Conservation (phyloP, 2,329 filamentous ascomycete species). For the Diaporthe amygdali region DNA sequence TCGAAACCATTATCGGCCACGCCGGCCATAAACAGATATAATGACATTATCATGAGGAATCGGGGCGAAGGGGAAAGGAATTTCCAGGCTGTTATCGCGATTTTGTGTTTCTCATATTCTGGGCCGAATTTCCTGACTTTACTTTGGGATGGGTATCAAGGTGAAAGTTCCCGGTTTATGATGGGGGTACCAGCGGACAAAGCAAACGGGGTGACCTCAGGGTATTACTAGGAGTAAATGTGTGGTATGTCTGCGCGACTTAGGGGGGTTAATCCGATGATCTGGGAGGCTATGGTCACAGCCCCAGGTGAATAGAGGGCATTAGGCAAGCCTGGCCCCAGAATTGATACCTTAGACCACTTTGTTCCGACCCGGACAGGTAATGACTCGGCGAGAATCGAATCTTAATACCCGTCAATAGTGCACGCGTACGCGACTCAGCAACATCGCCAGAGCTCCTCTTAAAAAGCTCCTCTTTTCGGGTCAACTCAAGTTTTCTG, state of each 20-base stretch:
- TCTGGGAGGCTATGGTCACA: background rate
- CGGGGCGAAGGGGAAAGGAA: background rate
- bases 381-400: constrained; percentile 9
- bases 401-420: background rate
- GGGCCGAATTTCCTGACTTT: background rate
- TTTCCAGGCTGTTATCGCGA: background rate
- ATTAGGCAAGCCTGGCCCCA: background rate
- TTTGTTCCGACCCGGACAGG: background rate
- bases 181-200: background rate
- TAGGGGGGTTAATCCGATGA: background rate
- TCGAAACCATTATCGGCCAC: constrained; percentile 5
- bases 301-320: background rate
- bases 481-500: background rate
- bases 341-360: constrained; percentile 8
- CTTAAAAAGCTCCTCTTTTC: background rate
- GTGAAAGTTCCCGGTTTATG: background rate
- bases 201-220: background rate
- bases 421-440: background rate
- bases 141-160: background rate
- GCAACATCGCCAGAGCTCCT: background rate
- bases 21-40: constrained; percentile 1
- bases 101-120: background rate
- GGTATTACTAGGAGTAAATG: background rate
- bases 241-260: background rate
- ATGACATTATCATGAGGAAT: constrained; percentile 9